Evolutionary conservation across 306 rosid genomes (phyloP).

Genomic region (Crotalaria pallida): DNA sequence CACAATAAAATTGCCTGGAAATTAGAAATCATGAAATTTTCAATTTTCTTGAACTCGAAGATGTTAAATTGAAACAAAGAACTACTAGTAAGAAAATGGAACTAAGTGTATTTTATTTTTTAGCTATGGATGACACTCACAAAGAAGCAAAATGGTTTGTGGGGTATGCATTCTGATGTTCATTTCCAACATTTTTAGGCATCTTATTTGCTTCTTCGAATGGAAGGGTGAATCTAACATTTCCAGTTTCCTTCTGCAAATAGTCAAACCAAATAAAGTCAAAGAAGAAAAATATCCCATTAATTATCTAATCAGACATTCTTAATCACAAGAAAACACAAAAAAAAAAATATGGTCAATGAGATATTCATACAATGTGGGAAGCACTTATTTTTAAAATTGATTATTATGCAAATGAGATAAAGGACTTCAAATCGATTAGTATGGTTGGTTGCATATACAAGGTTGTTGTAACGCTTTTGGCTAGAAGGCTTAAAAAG

Average conservation of each 20-base stretch:
- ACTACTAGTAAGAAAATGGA: background rate
- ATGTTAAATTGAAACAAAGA: background rate
- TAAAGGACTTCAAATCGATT: no score
- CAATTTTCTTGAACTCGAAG: background rate
- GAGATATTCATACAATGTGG: no score
- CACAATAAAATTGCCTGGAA: background rate
- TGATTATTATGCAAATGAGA: no score
- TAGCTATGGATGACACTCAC: background rate
- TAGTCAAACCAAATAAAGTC: slow-evolving; percentile 4
- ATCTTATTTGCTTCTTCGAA: background rate
- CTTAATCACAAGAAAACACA: background rate
- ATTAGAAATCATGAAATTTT: background rate
- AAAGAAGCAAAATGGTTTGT: background rate
- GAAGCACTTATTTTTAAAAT: no score
- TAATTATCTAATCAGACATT: background rate
- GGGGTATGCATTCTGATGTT: background rate
- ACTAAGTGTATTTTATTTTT: background rate
- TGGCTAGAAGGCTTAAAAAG: no score
- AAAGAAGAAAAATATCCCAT: no score
- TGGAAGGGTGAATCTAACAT: background rate
- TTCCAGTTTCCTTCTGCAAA: background rate
- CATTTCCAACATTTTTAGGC: background rate
- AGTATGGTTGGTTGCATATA: no score
- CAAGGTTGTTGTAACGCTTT: no score
- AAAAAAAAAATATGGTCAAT: background rate